Conservation (phyloP, 306 rosid genomes). For the Vachellia collinsii region DNA sequence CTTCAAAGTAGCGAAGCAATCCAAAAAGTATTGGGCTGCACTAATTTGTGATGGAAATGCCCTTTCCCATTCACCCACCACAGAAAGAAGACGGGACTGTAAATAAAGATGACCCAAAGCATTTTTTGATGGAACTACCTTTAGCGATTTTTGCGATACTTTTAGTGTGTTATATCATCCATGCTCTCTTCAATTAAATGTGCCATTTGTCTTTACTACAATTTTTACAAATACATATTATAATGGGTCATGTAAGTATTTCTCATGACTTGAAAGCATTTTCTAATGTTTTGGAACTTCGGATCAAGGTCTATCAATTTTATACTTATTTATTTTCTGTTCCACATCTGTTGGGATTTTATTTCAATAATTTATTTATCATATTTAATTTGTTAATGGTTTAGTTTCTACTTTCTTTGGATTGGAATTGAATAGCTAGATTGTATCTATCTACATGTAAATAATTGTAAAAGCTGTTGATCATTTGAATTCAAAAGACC, state of each 20-base stretch:
- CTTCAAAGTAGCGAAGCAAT: neutral
- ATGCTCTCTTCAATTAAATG: too few relatives aligned
- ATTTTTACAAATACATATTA: too few relatives aligned
- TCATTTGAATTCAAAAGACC: neutral
- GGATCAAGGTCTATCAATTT: neutral
- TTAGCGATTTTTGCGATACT: neutral
- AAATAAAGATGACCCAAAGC: neutral
- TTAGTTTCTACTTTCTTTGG: neutral
- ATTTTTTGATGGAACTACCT: neutral
- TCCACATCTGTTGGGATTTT: neutral
- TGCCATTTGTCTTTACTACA: too few relatives aligned
- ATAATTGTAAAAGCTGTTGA: neutral
- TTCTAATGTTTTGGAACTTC: neutral
- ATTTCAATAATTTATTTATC: neutral
- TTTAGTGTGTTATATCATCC: too few relatives aligned
- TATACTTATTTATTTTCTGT: neutral
- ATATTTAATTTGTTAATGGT: neutral
- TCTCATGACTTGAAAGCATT: neutral
- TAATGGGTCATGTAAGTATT: too few relatives aligned
- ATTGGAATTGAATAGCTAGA: neutral
- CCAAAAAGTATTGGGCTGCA: neutral
- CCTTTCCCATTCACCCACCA: neutral
- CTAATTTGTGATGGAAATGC: neutral
- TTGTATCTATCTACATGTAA: too few relatives aligned
- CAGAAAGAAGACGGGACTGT: neutral